Conservation (phyloP, 108 stramenopile species). For the Cyclostephanos tholiformis region DNA sequence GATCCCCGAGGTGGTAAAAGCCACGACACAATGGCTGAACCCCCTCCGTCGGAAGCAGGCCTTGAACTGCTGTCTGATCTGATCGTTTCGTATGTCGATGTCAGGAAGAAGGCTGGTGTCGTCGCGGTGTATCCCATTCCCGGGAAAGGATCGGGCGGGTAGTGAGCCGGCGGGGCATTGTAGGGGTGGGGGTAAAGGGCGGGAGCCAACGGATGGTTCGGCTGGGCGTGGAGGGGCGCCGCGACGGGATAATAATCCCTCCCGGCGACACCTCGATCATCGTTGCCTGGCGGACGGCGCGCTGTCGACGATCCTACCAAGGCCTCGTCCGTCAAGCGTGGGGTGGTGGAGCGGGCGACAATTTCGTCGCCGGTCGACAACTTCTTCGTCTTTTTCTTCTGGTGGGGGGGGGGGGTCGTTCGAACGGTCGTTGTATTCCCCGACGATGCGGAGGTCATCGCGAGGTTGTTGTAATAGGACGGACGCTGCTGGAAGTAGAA, state of each 20-base stretch:
- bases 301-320: not conserved
- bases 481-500: not conserved
- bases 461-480: no score
- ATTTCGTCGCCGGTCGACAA: not conserved
- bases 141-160: not conserved
- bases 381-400: not conserved
- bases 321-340: not conserved
- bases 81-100: conserved; percentile 88
- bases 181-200: conserved; percentile 2
- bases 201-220: conserved; percentile 8
- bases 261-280: not conserved
- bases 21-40: conserved; percentile 79
- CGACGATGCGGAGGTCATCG: no score
- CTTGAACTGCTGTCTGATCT: conserved; percentile 69
- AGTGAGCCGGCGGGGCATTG: not conserved
- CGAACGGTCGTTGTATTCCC: no score
- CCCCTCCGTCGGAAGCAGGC: conserved; percentile 83
- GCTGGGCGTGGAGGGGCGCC: conserved; percentile 2
- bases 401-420: no score
- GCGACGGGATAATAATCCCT: not conserved
- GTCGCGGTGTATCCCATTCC: conserved; percentile 23
- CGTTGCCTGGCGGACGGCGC: not conserved
- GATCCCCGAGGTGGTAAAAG: conserved; percentile 85
- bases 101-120: conserved; percentile 51
- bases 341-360: not conserved